Evolutionary conservation across 2,329 filamentous ascomycete species (phyloP), one percentile per base, ranked within the genome.

Genomic region (Elsinoe ampelina): DNA sequence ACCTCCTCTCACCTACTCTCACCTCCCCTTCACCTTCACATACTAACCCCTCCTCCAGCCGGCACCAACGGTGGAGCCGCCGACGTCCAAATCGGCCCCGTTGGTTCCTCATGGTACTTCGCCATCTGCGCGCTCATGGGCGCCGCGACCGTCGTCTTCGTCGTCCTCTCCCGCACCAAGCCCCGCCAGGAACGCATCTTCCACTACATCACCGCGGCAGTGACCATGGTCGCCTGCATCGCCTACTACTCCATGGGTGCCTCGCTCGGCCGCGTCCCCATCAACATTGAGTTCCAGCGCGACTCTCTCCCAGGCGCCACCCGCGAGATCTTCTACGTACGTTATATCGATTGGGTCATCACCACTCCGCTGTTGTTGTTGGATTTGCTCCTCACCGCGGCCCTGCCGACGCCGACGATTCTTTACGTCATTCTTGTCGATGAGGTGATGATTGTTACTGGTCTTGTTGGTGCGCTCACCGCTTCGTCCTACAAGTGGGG

Each of bases 171-270:
- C 1, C 71, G 77, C 57, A 74, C 68, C n/a, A 81, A 80, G 65
- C 77, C 77, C 3, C 76, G 80, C 45, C 67, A 71, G 12, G 73
- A 83, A 54, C 79, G 82, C 19, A 66, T 84, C 48, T 85, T 85
- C 70, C 80, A 85, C 70, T 84, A 84, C 72, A 80, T 85, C 64
- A 82, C 80, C 1, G 78, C 80, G 1, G 70, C 70, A 10, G 78
- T 84, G 58, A 79, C 79, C 30, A 74, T 82, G 58, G 77, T 82
- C 6, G 80, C 82, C 2, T 73, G 77, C 38, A 81, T 86, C 61
- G 75, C 82, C 12, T 85, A 86, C 71, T 86, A 82, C 70, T 75
- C 78, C 61, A 84, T 86, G 81, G 83, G 76, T n/a, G 80, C 81
- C 8, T 82, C 84, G 63, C 72, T 86, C 1, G 83, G 83, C 34